phyloP scores from a whole-genome alignment of 768 basidiomycete species.

The Tulasnella sp. region DNA sequence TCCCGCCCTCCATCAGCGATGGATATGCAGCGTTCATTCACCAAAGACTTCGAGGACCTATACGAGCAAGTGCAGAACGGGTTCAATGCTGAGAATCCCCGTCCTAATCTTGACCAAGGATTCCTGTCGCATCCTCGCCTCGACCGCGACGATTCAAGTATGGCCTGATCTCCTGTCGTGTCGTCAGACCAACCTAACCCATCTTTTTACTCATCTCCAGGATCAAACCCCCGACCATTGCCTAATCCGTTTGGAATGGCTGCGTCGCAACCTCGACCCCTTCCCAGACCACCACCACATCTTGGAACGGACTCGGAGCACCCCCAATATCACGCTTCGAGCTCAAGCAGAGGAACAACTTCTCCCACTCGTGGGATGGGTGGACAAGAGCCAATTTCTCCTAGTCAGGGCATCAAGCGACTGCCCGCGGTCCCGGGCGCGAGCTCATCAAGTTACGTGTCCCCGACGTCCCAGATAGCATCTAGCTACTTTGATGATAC shows the following conservation, averaged over 20 bases:
- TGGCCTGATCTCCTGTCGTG: not conserved
- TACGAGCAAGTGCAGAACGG: slow-evolving; percentile 56
- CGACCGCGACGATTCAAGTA: slow-evolving; percentile 21
- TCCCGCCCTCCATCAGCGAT: slow-evolving; percentile 42
- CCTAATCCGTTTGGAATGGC: slow-evolving; percentile 18
- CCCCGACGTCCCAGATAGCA: slow-evolving; percentile 17
- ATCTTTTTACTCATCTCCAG: not conserved
- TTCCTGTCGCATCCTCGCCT: not conserved
- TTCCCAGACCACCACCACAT: slow-evolving; percentile 19
- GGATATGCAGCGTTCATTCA: slow-evolving; percentile 15
- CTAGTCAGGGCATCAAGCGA: slow-evolving; percentile 28
- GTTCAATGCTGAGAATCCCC: slow-evolving; percentile 19
- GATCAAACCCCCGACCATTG: slow-evolving; percentile 26
- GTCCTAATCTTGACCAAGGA: slow-evolving; percentile 25
- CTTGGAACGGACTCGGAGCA: not conserved
- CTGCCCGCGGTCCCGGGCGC: slow-evolving; percentile 22
- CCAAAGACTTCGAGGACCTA: slow-evolving; percentile 52
- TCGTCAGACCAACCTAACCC: not conserved
- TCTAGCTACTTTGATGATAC: slow-evolving; percentile 11
- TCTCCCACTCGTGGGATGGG: slow-evolving; percentile 6
- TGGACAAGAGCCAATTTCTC: slow-evolving; percentile 1
- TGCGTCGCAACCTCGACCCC: slow-evolving; percentile 17
- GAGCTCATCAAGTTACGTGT: slow-evolving; percentile 7
- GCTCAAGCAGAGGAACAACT: slow-evolving; percentile 13
- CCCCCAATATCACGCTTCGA: slow-evolving; percentile 6